Percentiles rank a stretch among this genome's conserved stretches.
Conservation (phyloP, 2,329 filamentous ascomycete genomes). For the Aspergillus novoparasiticus region DNA sequence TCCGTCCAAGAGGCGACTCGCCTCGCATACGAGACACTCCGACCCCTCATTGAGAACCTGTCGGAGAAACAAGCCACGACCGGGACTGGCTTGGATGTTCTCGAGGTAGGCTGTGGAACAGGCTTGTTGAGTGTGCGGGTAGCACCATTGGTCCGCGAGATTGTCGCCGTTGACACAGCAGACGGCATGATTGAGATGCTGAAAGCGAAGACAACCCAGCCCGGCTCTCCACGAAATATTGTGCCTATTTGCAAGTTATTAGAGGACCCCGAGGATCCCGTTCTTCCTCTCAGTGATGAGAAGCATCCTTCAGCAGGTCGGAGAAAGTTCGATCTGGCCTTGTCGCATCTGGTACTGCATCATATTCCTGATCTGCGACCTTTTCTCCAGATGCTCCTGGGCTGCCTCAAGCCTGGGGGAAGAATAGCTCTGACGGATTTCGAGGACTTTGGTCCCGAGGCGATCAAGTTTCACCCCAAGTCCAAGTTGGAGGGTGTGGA, state of each 20-base stretch:
- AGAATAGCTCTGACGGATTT: constrained; percentile 59
- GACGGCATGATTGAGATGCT: constrained; percentile 59
- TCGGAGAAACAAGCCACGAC: constrained; percentile 16
- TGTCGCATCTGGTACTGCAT: constrained; percentile 59
- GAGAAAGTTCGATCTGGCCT: constrained; percentile 54
- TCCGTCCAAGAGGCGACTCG: constrained; percentile 50
- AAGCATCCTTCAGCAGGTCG: constrained; percentile 29
- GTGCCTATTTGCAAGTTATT: constrained; percentile 51
- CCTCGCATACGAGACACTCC: constrained; percentile 51
- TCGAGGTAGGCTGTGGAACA: constrained; percentile 62
- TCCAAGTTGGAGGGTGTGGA: constrained; percentile 57
- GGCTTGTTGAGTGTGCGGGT: constrained; percentile 56
- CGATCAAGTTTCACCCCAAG: constrained; percentile 56
- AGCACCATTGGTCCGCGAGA: constrained; percentile 49
- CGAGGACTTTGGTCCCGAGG: constrained; percentile 58
- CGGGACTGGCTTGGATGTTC: constrained; percentile 43
- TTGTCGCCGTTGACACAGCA: constrained; percentile 58
- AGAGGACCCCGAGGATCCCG: constrained; percentile 52
- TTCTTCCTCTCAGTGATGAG: constrained; percentile 40
- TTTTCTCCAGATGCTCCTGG: constrained; percentile 51
- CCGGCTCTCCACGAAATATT: constrained; percentile 45
- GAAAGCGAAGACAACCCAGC: constrained; percentile 43
- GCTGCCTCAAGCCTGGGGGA: constrained; percentile 52
- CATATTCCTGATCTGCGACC: constrained; percentile 53
- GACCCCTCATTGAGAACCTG: constrained; percentile 26